Evolutionary conservation across 1,284 basidiomycete species (phyloP).

Genomic region (Trametes polyzona): DNA sequence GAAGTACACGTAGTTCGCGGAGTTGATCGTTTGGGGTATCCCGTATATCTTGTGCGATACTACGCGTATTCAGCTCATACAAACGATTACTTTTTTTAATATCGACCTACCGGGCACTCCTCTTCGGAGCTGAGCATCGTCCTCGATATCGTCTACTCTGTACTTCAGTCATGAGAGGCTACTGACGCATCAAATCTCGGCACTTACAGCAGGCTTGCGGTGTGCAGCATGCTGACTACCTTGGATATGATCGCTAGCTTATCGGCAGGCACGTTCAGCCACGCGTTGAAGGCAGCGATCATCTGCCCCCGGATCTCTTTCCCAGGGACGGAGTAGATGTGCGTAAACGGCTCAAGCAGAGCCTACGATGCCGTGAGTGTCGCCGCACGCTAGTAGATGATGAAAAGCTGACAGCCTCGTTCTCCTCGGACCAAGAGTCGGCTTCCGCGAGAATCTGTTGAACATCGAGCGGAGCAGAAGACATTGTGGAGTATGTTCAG

Average conservation of each 20-base stretch:
- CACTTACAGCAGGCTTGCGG: constrained; percentile 87
- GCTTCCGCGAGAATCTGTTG: constrained; percentile 22
- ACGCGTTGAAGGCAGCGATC: constrained; percentile 93
- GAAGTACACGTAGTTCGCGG: constrained; percentile 97
- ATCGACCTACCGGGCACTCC: constrained; percentile 81
- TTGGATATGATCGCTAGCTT: constrained; percentile 77
- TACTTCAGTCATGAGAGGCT: constrained; percentile 8
- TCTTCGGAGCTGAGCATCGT: constrained; percentile 88
- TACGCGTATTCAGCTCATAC: constrained; percentile 30
- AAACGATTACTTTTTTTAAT: too few relatives aligned
- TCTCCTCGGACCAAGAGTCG: constrained; percentile 26
- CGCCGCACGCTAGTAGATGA: background rate
- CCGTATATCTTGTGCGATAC: constrained; percentile 97
- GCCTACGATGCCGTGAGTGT: constrained; percentile 41
- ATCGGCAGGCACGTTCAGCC: constrained; percentile 82
- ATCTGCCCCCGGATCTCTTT: constrained; percentile 92
- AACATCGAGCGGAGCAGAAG: constrained; percentile 22
- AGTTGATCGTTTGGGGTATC: constrained; percentile 95
- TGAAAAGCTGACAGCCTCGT: constrained; percentile 24
- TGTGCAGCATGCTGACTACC: constrained; percentile 94
- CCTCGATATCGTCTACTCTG: constrained; percentile 98
- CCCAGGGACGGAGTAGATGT: constrained; percentile 85
- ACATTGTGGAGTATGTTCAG: too few relatives aligned
- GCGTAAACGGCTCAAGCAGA: constrained; percentile 90
- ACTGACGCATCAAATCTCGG: background rate